Conservation (phyloP, 805 yeast species). For the Spathaspora sp. region DNA sequence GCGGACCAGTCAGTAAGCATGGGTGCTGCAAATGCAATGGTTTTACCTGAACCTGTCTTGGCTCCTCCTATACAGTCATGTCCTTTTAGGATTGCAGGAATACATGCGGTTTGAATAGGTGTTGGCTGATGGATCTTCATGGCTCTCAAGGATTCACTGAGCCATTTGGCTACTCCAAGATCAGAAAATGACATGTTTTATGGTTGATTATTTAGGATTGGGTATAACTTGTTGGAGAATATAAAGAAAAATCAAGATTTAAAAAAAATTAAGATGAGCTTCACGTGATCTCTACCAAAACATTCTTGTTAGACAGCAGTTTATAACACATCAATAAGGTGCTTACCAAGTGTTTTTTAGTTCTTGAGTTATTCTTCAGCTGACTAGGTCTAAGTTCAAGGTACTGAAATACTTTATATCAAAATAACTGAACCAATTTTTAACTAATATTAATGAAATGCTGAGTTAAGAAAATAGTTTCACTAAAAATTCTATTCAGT, state of each 20-base stretch:
- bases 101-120: conserved; percentile 81
- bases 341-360: no score
- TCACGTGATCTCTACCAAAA: background rate
- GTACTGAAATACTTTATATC: no score
- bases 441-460: no score
- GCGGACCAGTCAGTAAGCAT: conserved; percentile 92
- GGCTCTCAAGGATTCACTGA: conserved; percentile 70
- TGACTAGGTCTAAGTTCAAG: no score
- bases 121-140: conserved; percentile 87
- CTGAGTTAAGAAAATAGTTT: no score
- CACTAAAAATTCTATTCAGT: no score
- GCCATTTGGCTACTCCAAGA: conserved; percentile 84
- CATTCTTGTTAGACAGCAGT: no score
- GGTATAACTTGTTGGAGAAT: background rate
- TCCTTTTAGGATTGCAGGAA: conserved; percentile 80
- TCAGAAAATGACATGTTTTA: conserved; percentile 44
- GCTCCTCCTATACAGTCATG: conserved; percentile 98
- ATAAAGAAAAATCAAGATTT: background rate
- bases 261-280: background rate
- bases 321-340: no score
- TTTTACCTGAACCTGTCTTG: conserved; percentile 96
- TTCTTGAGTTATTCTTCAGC: no score
- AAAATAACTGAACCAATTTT: no score
- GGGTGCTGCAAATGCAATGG: conserved; percentile 97
- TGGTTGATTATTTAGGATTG: conserved; percentile 1